Evolutionary conservation across 108 stramenopile genomes (phyloP).

Genomic region (Pseudonitzschia pungens): DNA sequence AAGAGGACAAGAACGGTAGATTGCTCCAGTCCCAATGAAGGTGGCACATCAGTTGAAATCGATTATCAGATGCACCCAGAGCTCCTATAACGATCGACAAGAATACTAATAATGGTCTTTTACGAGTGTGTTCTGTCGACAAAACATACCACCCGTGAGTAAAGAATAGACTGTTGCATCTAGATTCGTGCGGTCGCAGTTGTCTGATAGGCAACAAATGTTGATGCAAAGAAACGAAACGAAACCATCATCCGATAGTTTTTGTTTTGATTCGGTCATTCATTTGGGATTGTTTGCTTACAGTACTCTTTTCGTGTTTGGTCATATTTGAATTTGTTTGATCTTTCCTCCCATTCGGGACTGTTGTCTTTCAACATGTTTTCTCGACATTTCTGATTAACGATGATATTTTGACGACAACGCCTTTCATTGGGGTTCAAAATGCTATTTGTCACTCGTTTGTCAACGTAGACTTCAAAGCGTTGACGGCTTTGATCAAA

Average conservation of each 20-base stretch:
- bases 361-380: neutral
- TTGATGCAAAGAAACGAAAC: too few relatives aligned
- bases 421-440: neutral
- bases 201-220: neutral
- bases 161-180: neutral
- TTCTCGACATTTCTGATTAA: neutral
- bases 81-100: neutral
- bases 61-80: neutral
- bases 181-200: neutral
- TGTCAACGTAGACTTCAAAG: conserved; percentile 47
- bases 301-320: neutral
- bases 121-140: conserved; percentile 80
- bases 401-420: neutral
- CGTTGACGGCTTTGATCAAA: conserved; percentile 65
- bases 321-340: neutral
- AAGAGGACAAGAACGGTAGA: too few relatives aligned
- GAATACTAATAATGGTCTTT: conserved; percentile 60
- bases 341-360: neutral
- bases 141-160: conserved; percentile 82
- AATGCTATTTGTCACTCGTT: neutral
- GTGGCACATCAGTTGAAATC: neutral
- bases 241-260: too few relatives aligned
- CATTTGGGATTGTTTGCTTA: too few relatives aligned
- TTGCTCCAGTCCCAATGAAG: too few relatives aligned
- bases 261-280: too few relatives aligned